Evolutionary conservation across 345 rosid genomes (phyloP).

Genomic region (Kandelia obovata): DNA sequence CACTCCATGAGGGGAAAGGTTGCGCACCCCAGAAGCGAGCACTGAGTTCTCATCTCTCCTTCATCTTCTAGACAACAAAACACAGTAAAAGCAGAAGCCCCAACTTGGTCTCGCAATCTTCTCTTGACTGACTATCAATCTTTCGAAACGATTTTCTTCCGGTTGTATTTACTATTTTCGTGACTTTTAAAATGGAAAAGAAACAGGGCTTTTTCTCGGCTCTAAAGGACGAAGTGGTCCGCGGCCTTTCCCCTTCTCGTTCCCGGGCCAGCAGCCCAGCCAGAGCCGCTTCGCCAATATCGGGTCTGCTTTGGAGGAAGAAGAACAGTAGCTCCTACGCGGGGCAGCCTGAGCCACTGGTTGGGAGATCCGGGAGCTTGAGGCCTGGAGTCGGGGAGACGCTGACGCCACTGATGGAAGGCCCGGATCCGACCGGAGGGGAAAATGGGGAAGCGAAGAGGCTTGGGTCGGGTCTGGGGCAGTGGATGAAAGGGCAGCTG

Average conservation of each 20-base stretch:
- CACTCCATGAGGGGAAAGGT: too few species aligned
- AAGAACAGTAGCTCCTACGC: constrained; percentile 30
- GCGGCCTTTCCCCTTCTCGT: constrained; percentile 86
- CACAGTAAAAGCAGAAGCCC: too few species aligned
- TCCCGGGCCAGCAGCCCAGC: constrained; percentile 70
- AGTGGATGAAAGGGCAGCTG: constrained; percentile 45
- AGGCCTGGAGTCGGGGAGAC: constrained; percentile 58
- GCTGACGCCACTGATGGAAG: constrained; percentile 73
- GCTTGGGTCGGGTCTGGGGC: constrained; percentile 55
- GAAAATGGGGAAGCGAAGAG: constrained; percentile 46
- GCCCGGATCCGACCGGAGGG: constrained; percentile 84
- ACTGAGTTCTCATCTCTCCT: too few species aligned
- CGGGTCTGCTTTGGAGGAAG: constrained; percentile 46
- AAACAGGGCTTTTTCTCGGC: constrained; percentile 86
- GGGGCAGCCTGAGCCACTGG: constrained; percentile 44
- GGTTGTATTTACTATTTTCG: neutral
- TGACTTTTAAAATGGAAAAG: constrained; percentile 56
- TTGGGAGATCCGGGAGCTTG: constrained; percentile 71
- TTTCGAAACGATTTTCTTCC: neutral
- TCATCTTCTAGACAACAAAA: too few species aligned
- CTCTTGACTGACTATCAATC: neutral
- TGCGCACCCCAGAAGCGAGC: too few species aligned
- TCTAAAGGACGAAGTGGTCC: constrained; percentile 73
- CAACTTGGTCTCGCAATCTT: too few species aligned
- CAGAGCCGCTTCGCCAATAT: constrained; percentile 47